Evolutionary conservation across 1,284 basidiomycete genomes (phyloP).

Genomic region (Vanrija sp.): DNA sequence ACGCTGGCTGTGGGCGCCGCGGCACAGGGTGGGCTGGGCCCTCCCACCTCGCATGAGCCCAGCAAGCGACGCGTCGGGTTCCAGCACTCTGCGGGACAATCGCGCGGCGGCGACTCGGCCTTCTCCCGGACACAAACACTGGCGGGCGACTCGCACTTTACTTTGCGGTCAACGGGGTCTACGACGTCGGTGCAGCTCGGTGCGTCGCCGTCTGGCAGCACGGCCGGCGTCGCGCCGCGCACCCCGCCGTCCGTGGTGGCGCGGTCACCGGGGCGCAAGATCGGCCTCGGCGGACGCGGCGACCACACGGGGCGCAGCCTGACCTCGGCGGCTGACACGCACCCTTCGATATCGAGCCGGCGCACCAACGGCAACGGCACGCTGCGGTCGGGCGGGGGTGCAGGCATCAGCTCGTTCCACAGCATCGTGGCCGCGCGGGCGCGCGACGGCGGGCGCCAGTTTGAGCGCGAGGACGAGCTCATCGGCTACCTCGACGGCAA

Average conservation of each 20-base stretch:
- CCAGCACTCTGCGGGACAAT: background rate
- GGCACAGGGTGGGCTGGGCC: background rate
- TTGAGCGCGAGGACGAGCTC: conserved; percentile 53
- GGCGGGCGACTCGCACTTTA: conserved; percentile 36
- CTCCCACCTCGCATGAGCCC: background rate
- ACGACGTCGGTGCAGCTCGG: conserved; percentile 17
- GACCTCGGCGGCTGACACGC: conserved; percentile 21
- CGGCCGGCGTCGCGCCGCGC: conserved; percentile 11
- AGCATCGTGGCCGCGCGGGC: conserved; percentile 14
- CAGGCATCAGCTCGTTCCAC: background rate
- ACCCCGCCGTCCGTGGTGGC: conserved; percentile 22
- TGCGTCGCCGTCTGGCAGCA: conserved; percentile 23
- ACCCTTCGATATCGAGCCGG: conserved; percentile 13
- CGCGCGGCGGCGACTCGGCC: conserved; percentile 6
- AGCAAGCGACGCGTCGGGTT: conserved; percentile 5
- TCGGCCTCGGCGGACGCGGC: background rate
- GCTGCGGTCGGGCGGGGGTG: conserved; percentile 7
- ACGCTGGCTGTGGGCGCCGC: background rate
- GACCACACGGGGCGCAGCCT: too few species aligned
- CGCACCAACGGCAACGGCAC: conserved; percentile 3
- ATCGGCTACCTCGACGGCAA: conserved; percentile 70
- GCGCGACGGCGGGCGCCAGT: conserved; percentile 16
- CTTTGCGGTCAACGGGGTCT: conserved; percentile 25
- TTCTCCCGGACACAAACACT: conserved; percentile 2
- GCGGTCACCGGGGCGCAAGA: conserved; percentile 10